Evolutionary conservation across 495 filamentous ascomycete genomes (phyloP).

Genomic region (Neurospora tetrasperma): DNA sequence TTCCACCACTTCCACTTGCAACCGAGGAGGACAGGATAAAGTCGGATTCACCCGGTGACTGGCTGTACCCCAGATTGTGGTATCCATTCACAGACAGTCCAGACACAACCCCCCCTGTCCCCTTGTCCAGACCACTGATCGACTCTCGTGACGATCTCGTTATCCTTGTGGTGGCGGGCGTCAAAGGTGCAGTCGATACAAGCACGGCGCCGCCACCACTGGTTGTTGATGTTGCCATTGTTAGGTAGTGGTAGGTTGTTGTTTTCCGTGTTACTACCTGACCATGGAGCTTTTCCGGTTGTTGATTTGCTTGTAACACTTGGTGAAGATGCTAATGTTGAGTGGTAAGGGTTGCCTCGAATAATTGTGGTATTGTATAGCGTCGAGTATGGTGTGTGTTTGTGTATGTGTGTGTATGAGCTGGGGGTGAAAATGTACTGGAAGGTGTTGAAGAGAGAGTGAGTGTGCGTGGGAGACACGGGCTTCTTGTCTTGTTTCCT

Average conservation of each 20-base stretch:
- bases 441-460: background rate
- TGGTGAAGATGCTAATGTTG: background rate
- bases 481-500: background rate
- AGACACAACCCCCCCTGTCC: background rate
- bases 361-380: background rate
- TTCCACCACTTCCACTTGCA: slow-evolving; percentile 9
- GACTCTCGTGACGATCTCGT: background rate
- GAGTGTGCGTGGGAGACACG: background rate
- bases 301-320: background rate
- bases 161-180: background rate
- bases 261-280: slow-evolving; percentile 2
- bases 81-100: background rate
- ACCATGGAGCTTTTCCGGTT: slow-evolving; percentile 12
- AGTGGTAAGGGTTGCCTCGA: background rate
- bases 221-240: slow-evolving; percentile 18
- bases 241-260: background rate
- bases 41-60: slow-evolving; percentile 2
- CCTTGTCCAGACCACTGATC: slow-evolving; percentile 15
- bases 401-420: background rate
- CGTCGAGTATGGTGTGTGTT: background rate
- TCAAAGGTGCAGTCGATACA: slow-evolving; percentile 15
- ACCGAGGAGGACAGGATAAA: background rate
- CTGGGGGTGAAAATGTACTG: background rate
- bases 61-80: background rate
- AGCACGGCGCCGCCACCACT: slow-evolving; percentile 15